Evolutionary conservation across 768 basidiomycete genomes (phyloP), one percentile per base, ranked within the genome.

Genomic region (Leucosporidium scottii): DNA sequence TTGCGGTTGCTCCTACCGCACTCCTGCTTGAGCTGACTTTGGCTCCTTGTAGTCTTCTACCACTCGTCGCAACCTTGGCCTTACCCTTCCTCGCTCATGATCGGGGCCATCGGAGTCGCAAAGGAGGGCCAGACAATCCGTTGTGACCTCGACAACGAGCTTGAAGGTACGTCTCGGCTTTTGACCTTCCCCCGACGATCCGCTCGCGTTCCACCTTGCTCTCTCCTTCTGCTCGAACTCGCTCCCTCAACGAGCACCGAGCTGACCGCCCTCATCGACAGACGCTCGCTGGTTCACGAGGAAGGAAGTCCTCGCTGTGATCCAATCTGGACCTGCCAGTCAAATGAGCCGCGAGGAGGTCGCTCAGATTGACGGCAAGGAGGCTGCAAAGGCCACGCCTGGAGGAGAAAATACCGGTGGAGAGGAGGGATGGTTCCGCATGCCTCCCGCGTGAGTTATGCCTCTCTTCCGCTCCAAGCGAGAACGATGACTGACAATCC

Each of bases 241-340:
- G 4, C 34, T 34, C 34, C 34, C 34, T 34, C 34, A 10, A 34
- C 34, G 34, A 34, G 34, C 34, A 23, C 13, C 30, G 3, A 51
- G 21, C 30, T 2, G 49, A 21, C n/a, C 51, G 23, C 31, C n/a
- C 48, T 48, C 23, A 59, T 10, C 5, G 4, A n/a, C 74, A 93
- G 93, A 97, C 75, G 93, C 92, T 1, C 84, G 83, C 56, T 99
- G 91, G 91, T 96, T 86, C 79, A 86, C 86, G 17, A 85, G 89
- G 5, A 83, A 84, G 23, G 86, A 91, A 73, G 82, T 97, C 44
- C 78, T 83, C 9, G 78, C 81, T 0, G 84, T 91, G 10, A 80
- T 96, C 51, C 18, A 65, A 15, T 48, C 62, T 31, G n/a, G 53
- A 34, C 58, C 56, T 18, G 58, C 54, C 3, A 65, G 67, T 4